Base-by-base conservation (phyloP, 768 basidiomycete genomes). In the Daedaleopsis sinensis region DNA sequence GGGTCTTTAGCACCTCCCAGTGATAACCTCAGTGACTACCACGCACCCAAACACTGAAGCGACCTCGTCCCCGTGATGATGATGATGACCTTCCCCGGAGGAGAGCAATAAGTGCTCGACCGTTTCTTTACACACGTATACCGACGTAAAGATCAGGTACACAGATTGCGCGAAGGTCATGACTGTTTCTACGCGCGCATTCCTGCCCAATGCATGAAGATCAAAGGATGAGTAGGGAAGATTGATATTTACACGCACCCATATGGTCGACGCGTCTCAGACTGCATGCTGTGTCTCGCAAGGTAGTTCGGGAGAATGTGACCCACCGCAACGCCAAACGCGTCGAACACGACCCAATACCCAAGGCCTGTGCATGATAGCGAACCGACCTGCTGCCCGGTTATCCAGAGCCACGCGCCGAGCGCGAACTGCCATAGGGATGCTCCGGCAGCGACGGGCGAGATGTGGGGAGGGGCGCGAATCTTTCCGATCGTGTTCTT, bases 51-150 rank as follows among this genome's bases (percentile, higher is more conserved):
- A 67, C 1, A 73, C 68, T 42, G 77, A 75, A 23, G 78, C 67
- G 12, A 72, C 74, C 58, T 80, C 82, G 63, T 84, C 82, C 11
- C 89, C 87, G 42, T 85, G 81, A 69, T 89, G 88, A 67, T 91
- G 90, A 67, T 91, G 89, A 60, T 86, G 84, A 49, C 79, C 81
- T 59, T 82, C 79, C 18, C 85, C 90, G 8, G 84, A 83, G 50
- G 87, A 87, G 46, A 98, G 79, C 16, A 99, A 72, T 43, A 97
- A 74, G 75, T 96, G 95, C 75, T 99, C 96, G 5, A 98, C 81
- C 0, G 95, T 91, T 80, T 99, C 97, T 71, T 99, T 98, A 69
- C 94, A 95, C 18, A 98, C 90, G 76, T 98, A 99, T 2, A 98
- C 90, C 0, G 93, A 87, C 0, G 94, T 86, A 71, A 98, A 99